Conservation (phyloP, 306 rosid species). For the Quercus alba region DNA sequence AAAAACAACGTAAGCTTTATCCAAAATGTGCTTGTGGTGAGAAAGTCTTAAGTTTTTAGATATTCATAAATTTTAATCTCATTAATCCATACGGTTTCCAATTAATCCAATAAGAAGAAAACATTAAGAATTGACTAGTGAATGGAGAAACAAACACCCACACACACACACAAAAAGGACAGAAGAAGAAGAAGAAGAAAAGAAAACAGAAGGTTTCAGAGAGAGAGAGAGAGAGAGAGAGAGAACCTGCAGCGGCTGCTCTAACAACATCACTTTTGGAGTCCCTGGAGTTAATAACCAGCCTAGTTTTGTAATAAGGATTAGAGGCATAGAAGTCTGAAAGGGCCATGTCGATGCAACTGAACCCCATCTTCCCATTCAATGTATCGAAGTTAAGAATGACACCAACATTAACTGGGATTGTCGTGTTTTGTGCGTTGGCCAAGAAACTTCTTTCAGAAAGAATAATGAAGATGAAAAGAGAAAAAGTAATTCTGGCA, state of each 20-base stretch:
- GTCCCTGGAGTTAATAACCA: constrained; percentile 10
- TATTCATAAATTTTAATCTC: too few species aligned
- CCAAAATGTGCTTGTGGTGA: too few species aligned
- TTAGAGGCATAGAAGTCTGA: constrained; percentile 26
- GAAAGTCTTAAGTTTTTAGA: too few species aligned
- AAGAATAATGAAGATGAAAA: background rate
- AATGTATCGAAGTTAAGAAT: constrained; percentile 24
- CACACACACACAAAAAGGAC: too few species aligned
- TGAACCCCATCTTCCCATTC: constrained; percentile 25
- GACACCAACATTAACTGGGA: constrained; percentile 37
- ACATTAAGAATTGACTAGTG: too few species aligned
- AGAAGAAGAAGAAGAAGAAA: too few species aligned
- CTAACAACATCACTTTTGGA: constrained; percentile 10
- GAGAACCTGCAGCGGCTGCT: constrained; percentile 34
- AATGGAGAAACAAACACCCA: too few species aligned
- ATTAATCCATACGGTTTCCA: too few species aligned
- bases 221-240: background rate
- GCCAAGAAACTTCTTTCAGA: background rate
- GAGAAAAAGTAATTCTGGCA: background rate
- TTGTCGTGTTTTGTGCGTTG: constrained; percentile 9
- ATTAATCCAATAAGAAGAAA: too few species aligned
- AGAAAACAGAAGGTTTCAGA: too few species aligned
- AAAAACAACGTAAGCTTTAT: too few species aligned
- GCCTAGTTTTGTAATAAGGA: constrained; percentile 25
- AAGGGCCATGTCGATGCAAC: constrained; percentile 33